phyloP scores from a whole-genome alignment of 768 basidiomycete species.

The Pleurotus ostreatus region DNA sequence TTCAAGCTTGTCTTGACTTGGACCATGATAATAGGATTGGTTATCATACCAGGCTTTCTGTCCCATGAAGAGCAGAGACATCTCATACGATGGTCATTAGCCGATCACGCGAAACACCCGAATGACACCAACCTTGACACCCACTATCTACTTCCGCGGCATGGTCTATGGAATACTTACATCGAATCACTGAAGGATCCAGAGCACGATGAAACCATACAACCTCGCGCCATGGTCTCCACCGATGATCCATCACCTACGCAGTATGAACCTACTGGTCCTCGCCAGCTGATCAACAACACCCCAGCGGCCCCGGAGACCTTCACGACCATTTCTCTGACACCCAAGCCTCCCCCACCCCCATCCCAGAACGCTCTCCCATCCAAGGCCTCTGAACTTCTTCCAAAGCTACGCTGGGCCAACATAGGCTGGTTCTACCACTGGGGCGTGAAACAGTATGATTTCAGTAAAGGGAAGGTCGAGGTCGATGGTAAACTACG shows the following conservation, averaged over 20 bases:
- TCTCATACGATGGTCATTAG: conserved; percentile 70
- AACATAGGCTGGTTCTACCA: conserved; percentile 97
- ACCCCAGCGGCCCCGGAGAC: conserved; percentile 58
- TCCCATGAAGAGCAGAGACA: conserved; percentile 57
- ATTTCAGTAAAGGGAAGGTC: conserved; percentile 70
- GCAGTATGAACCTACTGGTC: conserved; percentile 37
- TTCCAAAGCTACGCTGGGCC: conserved; percentile 87
- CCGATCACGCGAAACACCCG: conserved; percentile 69
- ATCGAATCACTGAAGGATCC: conserved; percentile 30
- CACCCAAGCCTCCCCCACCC: conserved; percentile 56
- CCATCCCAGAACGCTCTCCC: conserved; percentile 63
- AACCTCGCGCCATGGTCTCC: conserved; percentile 37
- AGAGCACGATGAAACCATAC: conserved; percentile 28
- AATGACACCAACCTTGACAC: conserved; percentile 90
- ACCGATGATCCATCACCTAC: conserved; percentile 14
- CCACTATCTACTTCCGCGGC: conserved; percentile 73
- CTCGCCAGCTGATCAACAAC: conserved; percentile 69
- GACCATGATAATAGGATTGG: conserved; percentile 56
- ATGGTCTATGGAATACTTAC: conserved; percentile 76
- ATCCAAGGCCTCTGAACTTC: conserved; percentile 46
- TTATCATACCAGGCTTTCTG: conserved; percentile 77
- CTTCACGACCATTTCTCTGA: conserved; percentile 44
- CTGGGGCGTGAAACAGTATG: conserved; percentile 95
- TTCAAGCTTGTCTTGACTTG: conserved; percentile 12
- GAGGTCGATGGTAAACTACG: conserved; percentile 55